Evolutionary conservation across 108 stramenopile species (phyloP).

Genomic region (Cyclotella choctawhatcheeana): DNA sequence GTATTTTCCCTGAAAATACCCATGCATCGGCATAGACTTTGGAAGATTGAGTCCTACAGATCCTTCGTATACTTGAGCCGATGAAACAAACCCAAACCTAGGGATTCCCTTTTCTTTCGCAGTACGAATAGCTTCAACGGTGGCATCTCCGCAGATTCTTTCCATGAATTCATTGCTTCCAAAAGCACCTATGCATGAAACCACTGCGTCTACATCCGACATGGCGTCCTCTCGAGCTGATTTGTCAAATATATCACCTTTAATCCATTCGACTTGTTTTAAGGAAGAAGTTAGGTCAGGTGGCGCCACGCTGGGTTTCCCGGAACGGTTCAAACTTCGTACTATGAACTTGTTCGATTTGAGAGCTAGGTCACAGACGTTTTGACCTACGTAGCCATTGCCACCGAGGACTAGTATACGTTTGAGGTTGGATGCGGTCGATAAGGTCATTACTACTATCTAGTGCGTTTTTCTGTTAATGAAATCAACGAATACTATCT

Average conservation of each 20-base stretch:
- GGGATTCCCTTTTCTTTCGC: conserved; percentile 52
- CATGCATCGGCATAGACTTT: conserved; percentile 52
- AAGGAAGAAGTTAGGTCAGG: conserved; percentile 26
- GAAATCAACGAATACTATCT: background rate
- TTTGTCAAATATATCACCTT: conserved; percentile 66
- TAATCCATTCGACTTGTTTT: conserved; percentile 59
- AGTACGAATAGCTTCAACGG: conserved; percentile 59
- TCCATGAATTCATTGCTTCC: conserved; percentile 80
- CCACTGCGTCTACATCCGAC: conserved; percentile 50
- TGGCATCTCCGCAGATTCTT: conserved; percentile 75
- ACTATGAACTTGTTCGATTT: conserved; percentile 48
- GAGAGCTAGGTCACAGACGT: conserved; percentile 64
- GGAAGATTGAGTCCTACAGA: conserved; percentile 44
- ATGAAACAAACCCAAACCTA: conserved; percentile 72
- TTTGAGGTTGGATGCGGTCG: conserved; percentile 8
- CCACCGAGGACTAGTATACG: conserved; percentile 73
- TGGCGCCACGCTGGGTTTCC: conserved; percentile 42
- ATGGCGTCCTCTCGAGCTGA: conserved; percentile 49
- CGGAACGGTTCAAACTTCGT: conserved; percentile 66
- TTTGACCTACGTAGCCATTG: conserved; percentile 82
- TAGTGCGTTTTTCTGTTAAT: background rate
- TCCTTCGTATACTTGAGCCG: conserved; percentile 60
- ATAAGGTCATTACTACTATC: background rate
- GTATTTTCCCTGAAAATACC: conserved; percentile 78
- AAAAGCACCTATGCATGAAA: conserved; percentile 77